A percentile compares a stretch with the other conserved stretches of the same genome.
These are phyloP conservation scores for Haematococcus lacustris DNA, from an alignment of 139 green algal species.

Conservation along the genomic window DNA sequence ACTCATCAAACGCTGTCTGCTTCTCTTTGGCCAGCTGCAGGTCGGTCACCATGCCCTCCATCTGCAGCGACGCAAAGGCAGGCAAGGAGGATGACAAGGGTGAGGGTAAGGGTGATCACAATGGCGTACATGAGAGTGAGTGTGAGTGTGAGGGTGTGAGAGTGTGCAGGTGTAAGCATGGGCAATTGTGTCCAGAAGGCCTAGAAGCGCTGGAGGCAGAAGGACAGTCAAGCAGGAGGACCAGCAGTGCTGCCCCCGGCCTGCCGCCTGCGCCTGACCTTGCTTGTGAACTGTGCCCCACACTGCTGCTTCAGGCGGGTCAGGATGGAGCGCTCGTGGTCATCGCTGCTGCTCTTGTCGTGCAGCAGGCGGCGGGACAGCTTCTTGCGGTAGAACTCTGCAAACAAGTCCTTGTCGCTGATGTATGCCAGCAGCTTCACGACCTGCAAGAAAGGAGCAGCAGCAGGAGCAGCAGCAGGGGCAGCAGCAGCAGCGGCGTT, in stretches of 20 bases:
- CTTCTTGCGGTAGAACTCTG: constrained; percentile 97
- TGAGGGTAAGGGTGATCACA: no score
- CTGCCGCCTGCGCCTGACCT: no score
- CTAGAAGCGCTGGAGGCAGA: no score
- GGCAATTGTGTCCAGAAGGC: no score
- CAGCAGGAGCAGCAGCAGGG: no score
- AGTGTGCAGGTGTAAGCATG: no score
- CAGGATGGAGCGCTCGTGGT: constrained; percentile 92
- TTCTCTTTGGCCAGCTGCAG: constrained; percentile 85
- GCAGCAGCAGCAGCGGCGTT: no score
- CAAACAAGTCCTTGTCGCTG: constrained; percentile 43
- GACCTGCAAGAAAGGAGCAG: constrained; percentile 94
- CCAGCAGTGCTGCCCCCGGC: no score
- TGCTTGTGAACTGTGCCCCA: constrained; percentile 89
- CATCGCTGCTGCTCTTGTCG: constrained; percentile 80
- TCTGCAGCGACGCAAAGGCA: constrained; percentile 30
- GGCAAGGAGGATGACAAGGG: neutral
- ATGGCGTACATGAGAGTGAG: no score
- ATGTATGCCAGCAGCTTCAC: constrained; percentile 97
- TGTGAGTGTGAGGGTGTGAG: no score
- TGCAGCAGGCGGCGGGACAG: constrained; percentile 72
- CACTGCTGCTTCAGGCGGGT: constrained; percentile 98
- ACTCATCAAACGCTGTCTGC: constrained; percentile 76
- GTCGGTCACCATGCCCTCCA: constrained; percentile 97
- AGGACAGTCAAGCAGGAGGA: no score